Conservation (phyloP, 2,329 filamentous ascomycete species). For the Beauveria sp. region DNA sequence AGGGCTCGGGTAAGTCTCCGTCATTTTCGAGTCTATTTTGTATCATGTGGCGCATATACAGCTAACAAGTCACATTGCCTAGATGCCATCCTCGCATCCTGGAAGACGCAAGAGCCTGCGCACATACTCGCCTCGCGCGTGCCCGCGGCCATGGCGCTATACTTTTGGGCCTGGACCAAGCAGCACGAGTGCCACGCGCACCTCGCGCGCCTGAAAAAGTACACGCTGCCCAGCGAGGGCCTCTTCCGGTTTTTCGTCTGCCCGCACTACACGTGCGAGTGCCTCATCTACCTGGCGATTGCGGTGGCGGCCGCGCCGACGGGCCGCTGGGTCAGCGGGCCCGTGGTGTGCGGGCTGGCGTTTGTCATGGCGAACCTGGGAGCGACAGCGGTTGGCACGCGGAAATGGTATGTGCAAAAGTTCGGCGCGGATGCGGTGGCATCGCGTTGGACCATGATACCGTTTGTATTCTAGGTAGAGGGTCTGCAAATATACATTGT, state of each 20-base stretch:
- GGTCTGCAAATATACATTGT: not conserved
- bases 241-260: slow-evolving; percentile 68
- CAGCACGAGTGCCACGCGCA: slow-evolving; percentile 70
- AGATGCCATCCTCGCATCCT: slow-evolving; percentile 28
- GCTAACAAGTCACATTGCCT: not conserved
- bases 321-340: slow-evolving; percentile 60
- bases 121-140: slow-evolving; percentile 19
- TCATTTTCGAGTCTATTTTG: not conserved
- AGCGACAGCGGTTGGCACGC: slow-evolving; percentile 70
- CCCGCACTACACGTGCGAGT: slow-evolving; percentile 89
- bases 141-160: slow-evolving; percentile 49
- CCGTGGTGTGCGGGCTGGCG: slow-evolving; percentile 58
- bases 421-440: slow-evolving; percentile 62
- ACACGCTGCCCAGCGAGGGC: slow-evolving; percentile 68
- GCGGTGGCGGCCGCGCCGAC: slow-evolving; percentile 65
- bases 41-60: not conserved
- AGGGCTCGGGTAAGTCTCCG: slow-evolving; percentile 57
- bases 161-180: slow-evolving; percentile 60
- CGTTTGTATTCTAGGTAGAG: slow-evolving; percentile 49
- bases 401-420: slow-evolving; percentile 67
- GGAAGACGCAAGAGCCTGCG: slow-evolving; percentile 19
- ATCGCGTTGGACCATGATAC: slow-evolving; percentile 68
- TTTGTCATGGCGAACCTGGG: slow-evolving; percentile 78
- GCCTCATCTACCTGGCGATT: slow-evolving; percentile 73
- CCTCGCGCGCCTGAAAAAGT: slow-evolving; percentile 66